Base-by-base conservation (phyloP, 192 early-diverging fungal genomes). In the Lobosporangium transversale region DNA sequence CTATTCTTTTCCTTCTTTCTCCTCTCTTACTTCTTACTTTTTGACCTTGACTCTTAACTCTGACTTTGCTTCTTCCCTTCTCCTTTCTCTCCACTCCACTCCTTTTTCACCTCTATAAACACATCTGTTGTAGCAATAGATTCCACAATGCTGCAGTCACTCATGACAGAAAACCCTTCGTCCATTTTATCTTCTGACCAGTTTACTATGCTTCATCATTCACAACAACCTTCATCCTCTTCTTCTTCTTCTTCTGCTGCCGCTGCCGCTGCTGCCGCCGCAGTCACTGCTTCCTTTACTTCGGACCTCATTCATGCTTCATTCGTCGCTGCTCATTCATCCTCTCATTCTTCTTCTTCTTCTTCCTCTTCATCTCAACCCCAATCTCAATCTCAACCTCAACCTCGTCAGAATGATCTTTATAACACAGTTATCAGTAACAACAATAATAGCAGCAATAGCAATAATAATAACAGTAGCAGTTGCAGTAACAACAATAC, bases 301-400 rank as follows among this genome's bases (percentile, higher is more conserved):
- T 61, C 67, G 8, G 58, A 61, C 17, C 64, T 74, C 62, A 64
- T 74, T 32, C 70, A 74, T 53, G 71, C 71, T 2, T 76, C 71
- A 0, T 26, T 76, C 15, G 64, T 76, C 44, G 64, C 58, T 6
- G 71, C 64, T 40, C 14, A 7, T 7, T 40, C 37, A 10, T 14
- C n/a, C n/a, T n/a, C n/a, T n/a, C n/a, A n/a, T n/a, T n/a, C n/a
- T n/a, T n/a, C n/a, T n/a, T n/a, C n/a, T 40, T 40, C 37, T 7
- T 40, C 37, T 40, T 14, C n/a, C n/a, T n/a, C n/a, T n/a, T n/a
- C n/a, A n/a, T n/a, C n/a, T n/a, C n/a, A n/a, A n/a, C n/a, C n/a
- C n/a, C n/a, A n/a, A 15, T 40, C 59, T 4, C 67, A 69, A 11
- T 44, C 37, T 48, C 45, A n/a, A 17, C 45, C 17, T 6, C 10